Evolutionary conservation across 2,329 filamentous ascomycete genomes (phyloP), one percentile per base, ranked within the genome.

Genomic region (Emydomyces testavorans): DNA sequence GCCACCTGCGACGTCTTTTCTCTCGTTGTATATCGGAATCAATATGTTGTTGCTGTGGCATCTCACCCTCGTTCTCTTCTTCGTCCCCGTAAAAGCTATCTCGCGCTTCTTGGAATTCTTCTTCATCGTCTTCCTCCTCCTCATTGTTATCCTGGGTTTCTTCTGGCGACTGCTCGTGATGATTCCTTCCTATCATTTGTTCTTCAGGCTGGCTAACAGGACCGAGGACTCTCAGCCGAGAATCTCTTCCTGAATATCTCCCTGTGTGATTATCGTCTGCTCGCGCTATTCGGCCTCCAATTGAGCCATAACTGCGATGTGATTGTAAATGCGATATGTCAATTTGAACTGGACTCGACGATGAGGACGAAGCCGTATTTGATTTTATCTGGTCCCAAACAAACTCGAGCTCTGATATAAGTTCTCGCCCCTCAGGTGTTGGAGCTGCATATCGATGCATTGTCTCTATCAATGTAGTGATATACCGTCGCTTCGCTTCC

Each of bases 341-440:
- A 11, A 56, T 50, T 48, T 63, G 60, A 10, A 62, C 43, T 3
- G 62, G 62, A 34, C 59, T 60, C 6, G 57, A 58, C 32, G 80
- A 69, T 31, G 82, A 80, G 15, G 77, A 78, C 3, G 82, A 79
- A 8, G 79, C 65, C 6, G 73, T 78, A 58, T 90, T 95, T 57
- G 83, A 83, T 65, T 92, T 94, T 58, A 98, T 90, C 65, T 96
- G 92, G 57, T 95, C 88, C 92, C 92, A 98, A 32, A 98, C 90
- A 59, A 96, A 98, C 67, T 98, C 92, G n/a, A 98, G 78, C 65
- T 98, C 92, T 7, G 81, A 76, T 31, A 96, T 89, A 32, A 98
- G 75, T 66, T 94, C 89, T 51, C 82, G 77, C 6, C 87, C 87
- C 62, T 94, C 88, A 41, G 67, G 60, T 0, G 88, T 95, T 34